A percentile compares a stretch with the other conserved stretches of the same genome.
Evolutionary conservation across 257 asterid species (phyloP).

Genomic region (Voacanga thouarsii): DNA sequence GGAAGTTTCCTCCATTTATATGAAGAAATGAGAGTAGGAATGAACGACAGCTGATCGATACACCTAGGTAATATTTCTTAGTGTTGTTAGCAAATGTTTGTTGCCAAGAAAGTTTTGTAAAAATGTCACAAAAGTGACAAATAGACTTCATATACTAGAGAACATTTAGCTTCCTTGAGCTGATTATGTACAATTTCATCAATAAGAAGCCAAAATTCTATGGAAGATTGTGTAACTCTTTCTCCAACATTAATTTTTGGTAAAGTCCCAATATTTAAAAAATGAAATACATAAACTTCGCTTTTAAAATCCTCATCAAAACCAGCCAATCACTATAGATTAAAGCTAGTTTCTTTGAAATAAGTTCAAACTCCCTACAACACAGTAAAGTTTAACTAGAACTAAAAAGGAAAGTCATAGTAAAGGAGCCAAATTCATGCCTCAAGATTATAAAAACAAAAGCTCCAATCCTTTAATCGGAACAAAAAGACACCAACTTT

Average conservation of each 20-base stretch:
- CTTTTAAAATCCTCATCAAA: not conserved
- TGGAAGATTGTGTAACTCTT: not conserved
- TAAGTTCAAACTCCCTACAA: not conserved
- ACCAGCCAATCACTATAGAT: not conserved
- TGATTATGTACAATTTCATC: not conserved
- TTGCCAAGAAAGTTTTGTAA: not conserved
- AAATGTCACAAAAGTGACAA: not conserved
- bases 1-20: no score
- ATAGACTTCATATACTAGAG: not conserved
- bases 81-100: not conserved
- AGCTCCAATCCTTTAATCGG: constrained; percentile 33
- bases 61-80: not conserved
- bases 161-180: not conserved
- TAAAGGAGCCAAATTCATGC: constrained; percentile 16
- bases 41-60: not conserved
- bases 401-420: not conserved
- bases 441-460: constrained; percentile 40
- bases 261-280: not conserved
- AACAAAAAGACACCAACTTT: constrained; percentile 39
- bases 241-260: not conserved
- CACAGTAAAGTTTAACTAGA: no score
- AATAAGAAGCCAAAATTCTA: not conserved
- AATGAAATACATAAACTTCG: not conserved
- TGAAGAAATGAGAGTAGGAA: not conserved
- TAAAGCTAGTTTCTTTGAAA: not conserved